These are phyloP conservation scores for Antitrichia curtipendula DNA, from an alignment of 225 moss, liverwort and hornwort species.

Conservation along the genomic window DNA sequence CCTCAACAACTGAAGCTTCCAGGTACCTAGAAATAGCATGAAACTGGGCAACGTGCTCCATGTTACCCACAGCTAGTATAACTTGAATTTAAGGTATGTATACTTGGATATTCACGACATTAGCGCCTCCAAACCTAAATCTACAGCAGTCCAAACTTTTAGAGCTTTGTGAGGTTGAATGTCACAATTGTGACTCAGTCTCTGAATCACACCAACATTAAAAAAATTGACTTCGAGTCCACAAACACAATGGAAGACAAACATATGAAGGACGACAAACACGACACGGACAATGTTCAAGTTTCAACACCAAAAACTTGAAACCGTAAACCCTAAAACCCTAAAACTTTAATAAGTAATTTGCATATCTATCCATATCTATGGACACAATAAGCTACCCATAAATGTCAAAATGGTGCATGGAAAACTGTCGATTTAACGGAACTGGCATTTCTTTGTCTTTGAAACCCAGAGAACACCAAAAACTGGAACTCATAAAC, in stretches of 20 bases:
- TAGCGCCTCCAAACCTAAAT: background rate
- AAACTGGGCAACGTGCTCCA: background rate
- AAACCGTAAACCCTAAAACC: background rate
- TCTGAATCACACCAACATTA: background rate
- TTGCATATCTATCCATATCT: background rate
- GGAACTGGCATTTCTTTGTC: background rate
- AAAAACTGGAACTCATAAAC: background rate
- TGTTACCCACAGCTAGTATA: background rate
- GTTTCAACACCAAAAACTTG: background rate
- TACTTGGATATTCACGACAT: background rate
- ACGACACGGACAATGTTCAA: background rate
- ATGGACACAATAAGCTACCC: background rate
- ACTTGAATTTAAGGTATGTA: background rate
- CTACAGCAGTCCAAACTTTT: background rate
- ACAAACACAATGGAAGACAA: background rate
- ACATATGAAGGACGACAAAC: background rate
- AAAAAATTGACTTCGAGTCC: background rate
- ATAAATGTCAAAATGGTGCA: background rate
- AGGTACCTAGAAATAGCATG: background rate
- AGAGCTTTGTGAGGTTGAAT: background rate
- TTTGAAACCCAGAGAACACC: background rate
- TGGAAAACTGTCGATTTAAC: background rate
- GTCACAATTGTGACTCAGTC: background rate
- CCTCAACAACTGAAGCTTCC: background rate
- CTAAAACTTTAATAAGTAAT: background rate